phyloP scores from a whole-genome alignment of 169 alveolate species.

The Cyclospora cayetanensis region DNA sequence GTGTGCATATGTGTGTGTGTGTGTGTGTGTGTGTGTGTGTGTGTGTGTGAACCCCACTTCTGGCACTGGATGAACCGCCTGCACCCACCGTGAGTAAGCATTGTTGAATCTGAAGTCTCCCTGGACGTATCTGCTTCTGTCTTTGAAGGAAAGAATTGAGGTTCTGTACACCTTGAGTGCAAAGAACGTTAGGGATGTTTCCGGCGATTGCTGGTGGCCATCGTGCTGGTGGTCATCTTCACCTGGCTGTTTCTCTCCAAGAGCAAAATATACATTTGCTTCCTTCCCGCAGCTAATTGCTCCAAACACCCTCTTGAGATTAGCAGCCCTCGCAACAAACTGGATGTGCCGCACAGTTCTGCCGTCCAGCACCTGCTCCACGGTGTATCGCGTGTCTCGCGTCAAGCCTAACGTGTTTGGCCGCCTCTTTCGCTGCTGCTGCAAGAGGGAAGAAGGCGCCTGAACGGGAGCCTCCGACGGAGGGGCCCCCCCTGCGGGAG shows the following conservation, averaged over 20 bases:
- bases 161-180: slow-evolving; percentile 99
- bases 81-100: slow-evolving; percentile 90
- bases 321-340: slow-evolving; percentile 88
- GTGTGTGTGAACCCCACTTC: no score
- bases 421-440: not conserved
- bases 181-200: slow-evolving; percentile 79
- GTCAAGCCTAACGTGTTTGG: slow-evolving; percentile 82
- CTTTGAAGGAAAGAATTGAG: slow-evolving; percentile 97
- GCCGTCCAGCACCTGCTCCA: slow-evolving; percentile 96
- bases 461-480: not conserved
- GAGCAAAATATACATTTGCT: slow-evolving; percentile 91
- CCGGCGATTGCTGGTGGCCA: not conserved
- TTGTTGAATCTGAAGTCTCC: slow-evolving; percentile 99
- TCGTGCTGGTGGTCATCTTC: slow-evolving; percentile 28
- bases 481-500: not conserved
- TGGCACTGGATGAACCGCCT: no score
- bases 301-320: slow-evolving; percentile 95
- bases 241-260: not conserved
- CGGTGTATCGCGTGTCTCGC: slow-evolving; percentile 96
- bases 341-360: slow-evolving; percentile 88
- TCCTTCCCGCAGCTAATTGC: slow-evolving; percentile 96
- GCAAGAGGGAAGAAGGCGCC: not conserved
- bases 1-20: no score
- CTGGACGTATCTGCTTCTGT: slow-evolving; percentile 97
- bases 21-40: no score